These are phyloP conservation scores for Hyaloperonospora brassicae DNA, from an alignment of 352 stramenopile genomes.

Conservation along the genomic window DNA sequence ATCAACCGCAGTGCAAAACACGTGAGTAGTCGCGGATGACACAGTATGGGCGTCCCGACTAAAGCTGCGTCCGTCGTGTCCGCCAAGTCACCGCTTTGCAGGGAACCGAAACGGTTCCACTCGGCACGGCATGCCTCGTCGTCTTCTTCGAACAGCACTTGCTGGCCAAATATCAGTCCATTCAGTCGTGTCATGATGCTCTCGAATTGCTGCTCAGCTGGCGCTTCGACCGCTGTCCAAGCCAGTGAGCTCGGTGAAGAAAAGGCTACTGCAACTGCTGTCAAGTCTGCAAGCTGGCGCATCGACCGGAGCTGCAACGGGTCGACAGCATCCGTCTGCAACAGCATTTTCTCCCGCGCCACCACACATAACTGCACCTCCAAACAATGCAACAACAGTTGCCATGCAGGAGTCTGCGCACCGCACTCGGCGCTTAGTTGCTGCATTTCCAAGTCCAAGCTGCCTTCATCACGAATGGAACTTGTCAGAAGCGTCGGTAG, in stretches of 20 bases:
- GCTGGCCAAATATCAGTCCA: constrained; percentile 60
- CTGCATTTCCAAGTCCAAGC: constrained; percentile 46
- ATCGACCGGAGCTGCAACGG: constrained; percentile 49
- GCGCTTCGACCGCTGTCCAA: constrained; percentile 35
- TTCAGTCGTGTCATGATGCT: constrained; percentile 39
- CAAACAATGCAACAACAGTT: constrained; percentile 49
- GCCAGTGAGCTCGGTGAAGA: constrained; percentile 35
- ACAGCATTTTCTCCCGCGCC: constrained; percentile 32
- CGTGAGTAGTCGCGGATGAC: constrained; percentile 40
- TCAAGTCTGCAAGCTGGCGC: constrained; percentile 40
- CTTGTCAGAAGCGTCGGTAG: constrained; percentile 46
- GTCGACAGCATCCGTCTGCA: constrained; percentile 29
- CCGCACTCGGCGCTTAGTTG: constrained; percentile 35
- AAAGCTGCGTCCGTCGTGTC: constrained; percentile 22
- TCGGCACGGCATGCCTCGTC: constrained; percentile 18
- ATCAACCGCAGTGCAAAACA: constrained; percentile 49
- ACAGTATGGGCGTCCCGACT: constrained; percentile 36
- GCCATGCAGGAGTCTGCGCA: constrained; percentile 39
- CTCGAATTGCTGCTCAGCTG: constrained; percentile 38
- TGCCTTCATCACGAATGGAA: constrained; percentile 34
- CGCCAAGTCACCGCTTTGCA: constrained; percentile 11
- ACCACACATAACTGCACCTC: constrained; percentile 54
- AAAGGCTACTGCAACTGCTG: constrained; percentile 33
- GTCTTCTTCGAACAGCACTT: constrained; percentile 66
- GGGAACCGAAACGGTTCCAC: constrained; percentile 5